phyloP scores from a whole-genome alignment of 129 eudicot genomes.

The Logfia minima region DNA sequence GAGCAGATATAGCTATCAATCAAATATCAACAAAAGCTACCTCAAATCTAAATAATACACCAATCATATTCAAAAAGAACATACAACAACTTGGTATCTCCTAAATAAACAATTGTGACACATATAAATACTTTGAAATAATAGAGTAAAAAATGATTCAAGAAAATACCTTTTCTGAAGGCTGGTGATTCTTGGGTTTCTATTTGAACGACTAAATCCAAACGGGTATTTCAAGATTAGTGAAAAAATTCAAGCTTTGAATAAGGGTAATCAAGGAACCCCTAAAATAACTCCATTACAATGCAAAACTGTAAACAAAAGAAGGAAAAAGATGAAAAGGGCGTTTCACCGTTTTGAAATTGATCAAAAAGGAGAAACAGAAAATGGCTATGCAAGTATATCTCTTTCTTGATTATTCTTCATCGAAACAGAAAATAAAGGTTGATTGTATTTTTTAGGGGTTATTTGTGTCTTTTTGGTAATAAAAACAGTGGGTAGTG shows the following conservation, averaged over 20 bases:
- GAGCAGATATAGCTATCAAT: slow-evolving; percentile 45
- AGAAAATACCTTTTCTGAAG: slow-evolving; percentile 42
- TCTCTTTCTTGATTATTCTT: slow-evolving; percentile 33
- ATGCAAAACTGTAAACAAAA: slow-evolving; percentile 23
- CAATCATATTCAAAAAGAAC: slow-evolving; percentile 26
- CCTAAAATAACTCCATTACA: slow-evolving; percentile 22
- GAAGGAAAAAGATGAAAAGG: slow-evolving; percentile 15
- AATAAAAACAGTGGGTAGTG: slow-evolving; percentile 46
- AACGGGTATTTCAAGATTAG: slow-evolving; percentile 48
- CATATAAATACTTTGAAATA: neutral
- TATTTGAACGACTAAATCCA: slow-evolving; percentile 18
- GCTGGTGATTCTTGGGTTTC: slow-evolving; percentile 6
- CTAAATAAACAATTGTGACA: slow-evolving; percentile 28
- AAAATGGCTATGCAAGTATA: slow-evolving; percentile 16
- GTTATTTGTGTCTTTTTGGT: slow-evolving; percentile 29
- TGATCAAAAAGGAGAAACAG: slow-evolving; percentile 17
- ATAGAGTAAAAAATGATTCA: slow-evolving; percentile 12
- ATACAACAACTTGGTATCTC: slow-evolving; percentile 20
- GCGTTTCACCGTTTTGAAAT: slow-evolving; percentile 33
- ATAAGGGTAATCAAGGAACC: slow-evolving; percentile 23
- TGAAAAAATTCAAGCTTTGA: slow-evolving; percentile 33
- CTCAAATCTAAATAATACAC: slow-evolving; percentile 28
- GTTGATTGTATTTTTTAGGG: neutral
- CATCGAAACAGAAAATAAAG: slow-evolving; percentile 26
- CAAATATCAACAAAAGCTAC: slow-evolving; percentile 48